These are phyloP conservation scores for Triadica sebifera DNA, from an alignment of 345 rosid species.

Conservation along the genomic window DNA sequence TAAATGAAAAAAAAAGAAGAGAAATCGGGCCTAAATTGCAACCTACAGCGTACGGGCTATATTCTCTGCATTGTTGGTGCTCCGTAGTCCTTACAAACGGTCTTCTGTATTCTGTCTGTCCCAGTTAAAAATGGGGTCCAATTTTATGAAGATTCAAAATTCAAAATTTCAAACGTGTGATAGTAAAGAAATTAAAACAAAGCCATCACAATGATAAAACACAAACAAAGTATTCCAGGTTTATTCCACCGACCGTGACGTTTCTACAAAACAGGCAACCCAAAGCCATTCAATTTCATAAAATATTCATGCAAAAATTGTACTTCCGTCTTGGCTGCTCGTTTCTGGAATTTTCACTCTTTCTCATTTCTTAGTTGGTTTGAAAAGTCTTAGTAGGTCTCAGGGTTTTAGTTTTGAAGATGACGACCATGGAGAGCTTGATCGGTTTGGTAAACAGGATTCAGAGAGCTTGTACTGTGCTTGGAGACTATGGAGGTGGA, in stretches of 20 bases:
- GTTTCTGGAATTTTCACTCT: not conserved
- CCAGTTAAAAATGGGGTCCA: not conserved
- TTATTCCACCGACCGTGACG: not conserved
- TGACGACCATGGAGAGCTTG: slow-evolving; percentile 40
- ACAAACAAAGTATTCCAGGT: too few species aligned
- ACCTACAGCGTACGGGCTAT: too few species aligned
- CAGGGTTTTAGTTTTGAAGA: not conserved
- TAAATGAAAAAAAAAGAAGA: too few species aligned
- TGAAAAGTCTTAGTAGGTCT: not conserved
- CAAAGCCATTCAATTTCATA: not conserved
- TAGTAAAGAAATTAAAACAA: not conserved
- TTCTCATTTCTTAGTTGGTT: not conserved
- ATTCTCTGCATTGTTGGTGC: too few species aligned
- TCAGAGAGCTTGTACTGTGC: slow-evolving; percentile 36
- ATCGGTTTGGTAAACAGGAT: slow-evolving; percentile 34
- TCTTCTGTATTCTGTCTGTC: not conserved
- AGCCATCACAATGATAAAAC: too few species aligned
- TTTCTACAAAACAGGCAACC: not conserved
- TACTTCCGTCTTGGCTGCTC: not conserved
- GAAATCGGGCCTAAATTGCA: too few species aligned
- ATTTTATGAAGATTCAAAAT: slow-evolving; percentile 12
- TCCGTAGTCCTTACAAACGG: too few species aligned
- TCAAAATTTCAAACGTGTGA: slow-evolving; percentile 6
- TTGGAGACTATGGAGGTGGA: slow-evolving; percentile 34
- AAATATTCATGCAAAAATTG: not conserved